Evolutionary conservation across 495 filamentous ascomycete species (phyloP).

Genomic region (Daldinia decipiens): DNA sequence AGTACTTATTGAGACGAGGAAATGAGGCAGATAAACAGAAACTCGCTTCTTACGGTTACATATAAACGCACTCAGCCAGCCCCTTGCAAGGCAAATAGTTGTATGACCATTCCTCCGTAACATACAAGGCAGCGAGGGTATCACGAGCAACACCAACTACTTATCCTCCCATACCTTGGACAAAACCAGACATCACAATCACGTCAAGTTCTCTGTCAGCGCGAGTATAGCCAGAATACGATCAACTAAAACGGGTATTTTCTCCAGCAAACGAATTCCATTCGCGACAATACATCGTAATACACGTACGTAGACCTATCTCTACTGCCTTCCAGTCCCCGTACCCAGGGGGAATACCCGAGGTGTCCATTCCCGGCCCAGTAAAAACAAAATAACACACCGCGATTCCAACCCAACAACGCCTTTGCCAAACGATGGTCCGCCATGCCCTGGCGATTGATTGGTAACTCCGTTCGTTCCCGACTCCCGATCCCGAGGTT

Average conservation of each 20-base stretch:
- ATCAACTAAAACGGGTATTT: conserved; percentile 5
- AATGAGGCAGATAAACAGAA: neutral
- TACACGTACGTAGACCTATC: conserved; percentile 4
- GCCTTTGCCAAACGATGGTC: conserved; percentile 14
- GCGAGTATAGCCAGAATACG: neutral
- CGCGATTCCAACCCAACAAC: conserved; percentile 13
- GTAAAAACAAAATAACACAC: conserved; percentile 6
- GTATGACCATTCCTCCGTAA: conserved; percentile 1
- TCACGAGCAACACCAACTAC: neutral
- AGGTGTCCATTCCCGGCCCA: neutral
- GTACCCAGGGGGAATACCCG: neutral
- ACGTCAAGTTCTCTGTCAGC: neutral
- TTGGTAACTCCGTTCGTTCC: conserved; percentile 10
- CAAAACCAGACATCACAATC: neutral
- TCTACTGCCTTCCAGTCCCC: neutral
- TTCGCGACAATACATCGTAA: neutral
- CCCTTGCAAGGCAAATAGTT: neutral
- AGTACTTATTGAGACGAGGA: neutral
- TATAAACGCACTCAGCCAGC: neutral
- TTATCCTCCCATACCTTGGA: neutral
- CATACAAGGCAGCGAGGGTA: neutral
- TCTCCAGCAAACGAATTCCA: neutral
- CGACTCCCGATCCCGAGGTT: neutral
- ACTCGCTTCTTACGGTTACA: neutral
- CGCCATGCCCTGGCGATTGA: conserved; percentile 2